These are phyloP conservation scores for Pseudoperonospora humuli DNA, from an alignment of 352 stramenopile species.

Conservation along the genomic window DNA sequence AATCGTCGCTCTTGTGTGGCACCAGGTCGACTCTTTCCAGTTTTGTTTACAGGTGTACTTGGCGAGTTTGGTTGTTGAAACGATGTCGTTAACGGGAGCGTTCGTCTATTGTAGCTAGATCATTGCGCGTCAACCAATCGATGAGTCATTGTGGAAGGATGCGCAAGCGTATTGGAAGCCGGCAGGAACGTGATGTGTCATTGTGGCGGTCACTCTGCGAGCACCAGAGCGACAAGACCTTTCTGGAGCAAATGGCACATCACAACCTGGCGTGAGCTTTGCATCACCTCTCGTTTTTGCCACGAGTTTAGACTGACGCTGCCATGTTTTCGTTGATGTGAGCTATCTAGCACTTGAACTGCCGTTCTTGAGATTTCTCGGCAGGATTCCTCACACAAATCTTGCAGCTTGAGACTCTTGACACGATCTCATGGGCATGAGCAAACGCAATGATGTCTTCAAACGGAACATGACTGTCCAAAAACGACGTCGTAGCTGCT, in stretches of 20 bases:
- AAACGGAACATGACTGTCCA: constrained; percentile 8
- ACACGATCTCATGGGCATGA: constrained; percentile 23
- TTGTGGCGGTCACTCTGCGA: constrained; percentile 5
- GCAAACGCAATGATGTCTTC: constrained; percentile 29
- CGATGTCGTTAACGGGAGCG: constrained; percentile 23
- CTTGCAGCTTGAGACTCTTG: constrained; percentile 7
- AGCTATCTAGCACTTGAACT: constrained; percentile 35
- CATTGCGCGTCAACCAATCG: constrained; percentile 35
- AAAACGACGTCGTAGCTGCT: neutral
- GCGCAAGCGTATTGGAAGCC: constrained; percentile 34
- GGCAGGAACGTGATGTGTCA: constrained; percentile 6
- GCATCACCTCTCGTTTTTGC: constrained; percentile 24
- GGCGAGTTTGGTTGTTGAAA: constrained; percentile 7
- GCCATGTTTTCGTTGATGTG: constrained; percentile 40
- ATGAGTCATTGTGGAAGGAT: constrained; percentile 38
- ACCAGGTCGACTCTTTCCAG: constrained; percentile 15
- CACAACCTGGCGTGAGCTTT: constrained; percentile 31
- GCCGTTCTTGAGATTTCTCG: constrained; percentile 18
- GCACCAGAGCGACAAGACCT: constrained; percentile 37
- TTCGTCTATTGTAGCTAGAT: constrained; percentile 31
- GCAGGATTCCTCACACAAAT: constrained; percentile 22
- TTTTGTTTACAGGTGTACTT: constrained; percentile 15
- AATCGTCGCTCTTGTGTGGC: constrained; percentile 25
- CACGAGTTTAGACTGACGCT: constrained; percentile 21
- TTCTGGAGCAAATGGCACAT: constrained; percentile 46